phyloP scores from a whole-genome alignment of 768 basidiomycete genomes.

The Clitopilus passeckerianus region DNA sequence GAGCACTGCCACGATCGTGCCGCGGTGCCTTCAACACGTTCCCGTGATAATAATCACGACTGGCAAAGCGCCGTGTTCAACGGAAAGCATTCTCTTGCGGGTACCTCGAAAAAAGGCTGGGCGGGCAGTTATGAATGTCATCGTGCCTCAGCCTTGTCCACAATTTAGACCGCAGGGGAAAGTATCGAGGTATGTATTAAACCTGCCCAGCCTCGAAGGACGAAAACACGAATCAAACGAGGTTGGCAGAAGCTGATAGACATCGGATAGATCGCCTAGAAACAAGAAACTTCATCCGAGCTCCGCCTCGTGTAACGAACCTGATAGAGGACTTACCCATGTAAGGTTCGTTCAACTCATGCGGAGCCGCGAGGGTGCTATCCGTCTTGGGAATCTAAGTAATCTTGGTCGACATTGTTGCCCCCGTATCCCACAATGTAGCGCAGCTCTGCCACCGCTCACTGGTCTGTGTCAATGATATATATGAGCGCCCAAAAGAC shows the following conservation, averaged over 20 bases:
- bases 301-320: background rate
- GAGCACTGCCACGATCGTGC: background rate
- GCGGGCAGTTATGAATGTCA: background rate
- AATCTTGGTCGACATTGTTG: background rate
- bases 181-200: background rate
- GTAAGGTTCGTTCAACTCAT: background rate
- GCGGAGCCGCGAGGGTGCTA: too few relatives aligned
- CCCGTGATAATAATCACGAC: background rate
- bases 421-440: background rate
- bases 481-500: too few relatives aligned
- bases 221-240: background rate
- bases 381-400: too few relatives aligned
- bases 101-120: background rate
- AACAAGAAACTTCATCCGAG: background rate
- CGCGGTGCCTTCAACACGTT: background rate
- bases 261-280: background rate
- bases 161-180: background rate
- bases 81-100: background rate
- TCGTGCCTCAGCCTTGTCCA: too few relatives aligned
- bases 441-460: background rate
- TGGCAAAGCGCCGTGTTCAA: background rate
- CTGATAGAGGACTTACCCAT: background rate
- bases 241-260: background rate
- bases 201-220: background rate
- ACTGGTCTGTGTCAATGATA: too few relatives aligned